Percentiles rank a stretch among this genome's conserved stretches.
phyloP scores from a whole-genome alignment of 2,329 filamentous ascomycete genomes.

The Cadophora gregata region DNA sequence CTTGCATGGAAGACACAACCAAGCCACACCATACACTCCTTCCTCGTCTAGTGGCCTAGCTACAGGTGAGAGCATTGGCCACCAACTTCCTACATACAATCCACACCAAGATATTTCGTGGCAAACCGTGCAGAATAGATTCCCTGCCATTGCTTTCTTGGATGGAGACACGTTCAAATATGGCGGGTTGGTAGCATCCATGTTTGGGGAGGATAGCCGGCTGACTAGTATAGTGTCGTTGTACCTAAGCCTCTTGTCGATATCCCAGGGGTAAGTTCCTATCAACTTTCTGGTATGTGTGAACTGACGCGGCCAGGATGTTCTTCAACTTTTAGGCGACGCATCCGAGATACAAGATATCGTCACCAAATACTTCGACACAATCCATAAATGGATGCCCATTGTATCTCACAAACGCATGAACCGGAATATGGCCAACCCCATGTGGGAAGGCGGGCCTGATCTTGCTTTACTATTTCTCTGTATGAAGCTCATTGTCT shows the following conservation, averaged over 20 bases:
- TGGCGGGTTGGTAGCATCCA: slow-evolving; percentile 37
- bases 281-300: background rate
- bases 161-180: slow-evolving; percentile 50
- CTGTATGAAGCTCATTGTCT: slow-evolving; percentile 54
- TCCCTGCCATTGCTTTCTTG: slow-evolving; percentile 53
- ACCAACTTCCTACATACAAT: slow-evolving; percentile 32
- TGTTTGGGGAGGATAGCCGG: background rate
- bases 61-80: slow-evolving; percentile 30
- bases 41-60: slow-evolving; percentile 31
- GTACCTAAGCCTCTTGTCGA: slow-evolving; percentile 48
- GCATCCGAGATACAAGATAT: slow-evolving; percentile 47
- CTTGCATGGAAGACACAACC: slow-evolving; percentile 40
- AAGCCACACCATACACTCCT: slow-evolving; percentile 38
- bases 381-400: slow-evolving; percentile 55
- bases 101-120: slow-evolving; percentile 37
- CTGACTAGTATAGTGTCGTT: slow-evolving; percentile 41
- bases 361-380: slow-evolving; percentile 51
- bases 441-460: slow-evolving; percentile 51
- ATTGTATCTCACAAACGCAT: slow-evolving; percentile 55
- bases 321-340: slow-evolving; percentile 49
- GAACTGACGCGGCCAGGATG: slow-evolving; percentile 41
- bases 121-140: slow-evolving; percentile 44
- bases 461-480: slow-evolving; percentile 55
- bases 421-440: slow-evolving; percentile 47
- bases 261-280: slow-evolving; percentile 47